Conservation (phyloP, 2,329 filamentous ascomycete genomes). For the Raffaelea ambrosiae region DNA sequence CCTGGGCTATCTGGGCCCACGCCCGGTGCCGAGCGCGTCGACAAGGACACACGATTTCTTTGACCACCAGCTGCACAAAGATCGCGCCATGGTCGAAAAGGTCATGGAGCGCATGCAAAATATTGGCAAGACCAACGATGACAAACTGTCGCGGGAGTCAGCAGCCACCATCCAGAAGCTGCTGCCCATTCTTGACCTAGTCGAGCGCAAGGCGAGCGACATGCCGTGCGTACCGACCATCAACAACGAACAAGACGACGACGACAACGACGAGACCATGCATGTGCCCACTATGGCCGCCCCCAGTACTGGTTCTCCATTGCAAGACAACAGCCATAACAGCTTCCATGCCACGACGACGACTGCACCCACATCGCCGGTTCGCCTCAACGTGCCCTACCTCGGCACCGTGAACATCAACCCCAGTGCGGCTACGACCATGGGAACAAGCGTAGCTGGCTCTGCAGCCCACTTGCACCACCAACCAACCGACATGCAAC, state of each 20-base stretch:
- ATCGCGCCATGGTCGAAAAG: slow-evolving; percentile 27
- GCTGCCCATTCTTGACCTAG: slow-evolving; percentile 29
- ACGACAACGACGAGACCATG: background rate
- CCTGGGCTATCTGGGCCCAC: slow-evolving; percentile 37
- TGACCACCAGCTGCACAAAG: slow-evolving; percentile 20
- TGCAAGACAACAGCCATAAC: background rate
- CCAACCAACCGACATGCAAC: too few relatives aligned
- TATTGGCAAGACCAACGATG: slow-evolving; percentile 27
- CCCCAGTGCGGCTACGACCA: slow-evolving; percentile 1
- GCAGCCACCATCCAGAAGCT: slow-evolving; percentile 34
- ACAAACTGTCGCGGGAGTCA: slow-evolving; percentile 32
- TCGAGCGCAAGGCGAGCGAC: slow-evolving; percentile 3
- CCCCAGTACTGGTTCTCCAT: too few relatives aligned
- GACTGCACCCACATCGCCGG: slow-evolving; percentile 8
- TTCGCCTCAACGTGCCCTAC: slow-evolving; percentile 36
- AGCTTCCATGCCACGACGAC: background rate
- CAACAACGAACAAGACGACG: too few relatives aligned
- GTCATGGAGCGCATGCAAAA: slow-evolving; percentile 28
- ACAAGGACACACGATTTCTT: slow-evolving; percentile 3
- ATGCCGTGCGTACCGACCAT: slow-evolving; percentile 6
- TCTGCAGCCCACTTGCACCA: background rate
- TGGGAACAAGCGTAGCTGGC: background rate
- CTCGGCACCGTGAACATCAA: slow-evolving; percentile 38
- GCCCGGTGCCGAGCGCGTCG: background rate
- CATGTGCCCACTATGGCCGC: background rate